Evolutionary conservation across 352 stramenopile genomes (phyloP), one percentile per base, ranked within the genome.

Genomic region (Pythium insidiosum): DNA sequence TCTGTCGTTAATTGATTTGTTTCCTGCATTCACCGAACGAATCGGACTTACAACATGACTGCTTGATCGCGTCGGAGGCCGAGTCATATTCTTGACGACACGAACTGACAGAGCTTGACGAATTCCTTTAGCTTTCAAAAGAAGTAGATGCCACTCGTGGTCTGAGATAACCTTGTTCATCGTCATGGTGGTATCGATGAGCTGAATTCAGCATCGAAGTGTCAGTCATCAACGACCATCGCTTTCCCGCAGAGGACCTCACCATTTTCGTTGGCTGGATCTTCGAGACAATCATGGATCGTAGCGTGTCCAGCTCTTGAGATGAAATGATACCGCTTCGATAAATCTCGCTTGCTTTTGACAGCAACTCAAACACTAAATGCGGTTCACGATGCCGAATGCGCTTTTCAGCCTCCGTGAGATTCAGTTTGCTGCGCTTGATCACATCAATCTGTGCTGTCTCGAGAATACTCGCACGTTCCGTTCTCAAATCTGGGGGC

Each of bases 231-330:
- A n/a, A n/a, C n/a, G n/a, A n/a, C n/a, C n/a, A n/a, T n/a, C n/a
- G n/a, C n/a, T n/a, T n/a, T n/a, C n/a, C n/a, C n/a, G n/a, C n/a
- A n/a, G n/a, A n/a, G n/a, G n/a, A n/a, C n/a, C 68, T 36, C 29
- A 90, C 80, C 77, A 88, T 86, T 36, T 87, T 93, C 0, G 73
- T 80, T 15, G 80, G 77, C 44, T 92, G 80, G 29, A 93, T 93
- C 35, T 68, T 73, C 11, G 68, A 67, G 13, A 93, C 63, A 36
- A 90, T 84, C 65, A 88, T 81, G 0, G 77, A 77, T 7, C 80
- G 80, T 22, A 93, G 47, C 1, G 56, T 58, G 22, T 93, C 80
- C 10, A 93, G 65, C 39, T 93, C 80, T 18, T 89, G 71, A 23
- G 68, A 87, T 7, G 68, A 87, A 36, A 93, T 90, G 15, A 93